Evolutionary conservation across 768 basidiomycete species (phyloP), one percentile per base, ranked within the genome.

Genomic region (Rhizopogon vinicolor): DNA sequence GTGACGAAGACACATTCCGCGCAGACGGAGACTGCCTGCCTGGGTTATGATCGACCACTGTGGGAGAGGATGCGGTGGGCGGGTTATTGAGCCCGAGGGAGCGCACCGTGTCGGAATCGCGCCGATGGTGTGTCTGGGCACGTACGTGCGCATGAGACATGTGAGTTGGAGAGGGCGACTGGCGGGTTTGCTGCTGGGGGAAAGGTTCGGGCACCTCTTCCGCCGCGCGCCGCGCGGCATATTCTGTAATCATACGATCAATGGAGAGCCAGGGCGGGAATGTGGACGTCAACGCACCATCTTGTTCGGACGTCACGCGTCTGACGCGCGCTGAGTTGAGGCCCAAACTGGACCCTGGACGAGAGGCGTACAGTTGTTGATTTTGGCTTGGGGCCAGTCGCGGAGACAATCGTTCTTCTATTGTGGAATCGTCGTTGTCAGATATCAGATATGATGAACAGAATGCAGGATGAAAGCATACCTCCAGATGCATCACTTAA

Each of bases 101-200:
- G 44, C 85, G 86, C 29, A 90, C 71, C 0, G 89, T 91, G 58
- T 92, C 89, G 0, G 89, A 91, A 55, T 91, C 89, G 28, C 83
- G 80, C 49, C 89, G 83, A 61, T 75, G 78, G 65, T 91, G 89
- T 2, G 67, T 70, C 60, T 77, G 67, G 8, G 72, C 59, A 3
- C 74, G 59, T 57, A 69, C 58, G 52, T 72, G 65, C 51, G 66
- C 56, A 35, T 66, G 62, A 40, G 67, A 63, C 56, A 70, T 63
- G 35, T 75, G 74, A 5, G 75, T 75, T 14, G 78, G 76, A 5
- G 86, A 85, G 3, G 84, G 84, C 0, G 83, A 79, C 56, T 80
- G 76, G 43, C 81, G 78, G 18, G 75, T 62, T 31, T 71, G 67
- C 60, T 64, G 62, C 54, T 62, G 65, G 19, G 13, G 41, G n/a